phyloP scores from a whole-genome alignment of 139 green algal genomes.

The Chlorella vulgaris region DNA sequence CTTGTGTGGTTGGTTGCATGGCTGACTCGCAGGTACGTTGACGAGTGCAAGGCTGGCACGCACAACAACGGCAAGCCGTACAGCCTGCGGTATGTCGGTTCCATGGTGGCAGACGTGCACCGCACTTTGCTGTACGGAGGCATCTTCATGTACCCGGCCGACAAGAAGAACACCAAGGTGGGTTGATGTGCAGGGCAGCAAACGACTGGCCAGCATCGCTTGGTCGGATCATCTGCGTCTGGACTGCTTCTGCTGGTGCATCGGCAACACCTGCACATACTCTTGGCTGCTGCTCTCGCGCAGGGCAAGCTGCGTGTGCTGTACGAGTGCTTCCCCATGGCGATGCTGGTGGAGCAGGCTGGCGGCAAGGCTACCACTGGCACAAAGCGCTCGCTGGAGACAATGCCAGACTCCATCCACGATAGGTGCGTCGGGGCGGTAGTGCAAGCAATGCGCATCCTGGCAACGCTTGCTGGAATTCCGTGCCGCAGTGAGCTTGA shows the following conservation, averaged over 20 bases:
- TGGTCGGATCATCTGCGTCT: too few species aligned
- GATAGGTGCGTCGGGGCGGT: conserved; percentile 11
- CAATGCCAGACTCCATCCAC: conserved; percentile 55
- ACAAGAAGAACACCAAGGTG: conserved; percentile 63
- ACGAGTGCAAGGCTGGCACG: conserved; percentile 57
- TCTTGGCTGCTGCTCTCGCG: too few species aligned
- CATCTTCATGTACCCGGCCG: conserved; percentile 78
- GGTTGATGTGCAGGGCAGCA: too few species aligned
- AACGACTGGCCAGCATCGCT: too few species aligned
- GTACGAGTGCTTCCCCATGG: conserved; percentile 81
- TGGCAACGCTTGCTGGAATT: too few species aligned
- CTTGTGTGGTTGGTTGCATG: background rate
- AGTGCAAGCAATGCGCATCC: background rate
- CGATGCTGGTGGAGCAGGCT: conserved; percentile 62
- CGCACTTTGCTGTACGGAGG: conserved; percentile 79
- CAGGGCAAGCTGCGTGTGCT: conserved; percentile 77
- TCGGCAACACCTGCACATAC: too few species aligned
- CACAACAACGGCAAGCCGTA: conserved; percentile 51
- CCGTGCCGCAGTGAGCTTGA: too few species aligned
- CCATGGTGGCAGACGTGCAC: conserved; percentile 83
- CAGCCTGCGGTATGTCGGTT: conserved; percentile 74
- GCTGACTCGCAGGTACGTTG: conserved; percentile 53
- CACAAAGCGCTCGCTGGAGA: conserved; percentile 54
- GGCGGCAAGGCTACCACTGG: conserved; percentile 48
- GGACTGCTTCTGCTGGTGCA: too few species aligned